Base-by-base conservation (phyloP, 2,329 filamentous ascomycete genomes). In the Penicillium sp. region DNA sequence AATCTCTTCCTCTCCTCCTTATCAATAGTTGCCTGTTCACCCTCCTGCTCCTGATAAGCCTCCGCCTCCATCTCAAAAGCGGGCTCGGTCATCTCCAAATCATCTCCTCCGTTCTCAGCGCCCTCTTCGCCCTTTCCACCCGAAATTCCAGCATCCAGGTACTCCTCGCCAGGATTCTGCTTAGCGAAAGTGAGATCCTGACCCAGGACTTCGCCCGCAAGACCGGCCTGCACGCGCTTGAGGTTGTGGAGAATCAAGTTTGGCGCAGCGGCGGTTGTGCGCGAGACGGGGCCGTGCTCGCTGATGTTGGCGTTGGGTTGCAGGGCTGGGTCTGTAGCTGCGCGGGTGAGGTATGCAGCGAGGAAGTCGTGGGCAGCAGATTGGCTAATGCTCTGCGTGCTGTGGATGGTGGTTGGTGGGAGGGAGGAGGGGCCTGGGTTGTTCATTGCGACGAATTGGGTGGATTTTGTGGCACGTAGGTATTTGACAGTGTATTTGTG, bases 1-100 rank as follows among this genome's bases (percentile, higher is more conserved):
- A 75, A 78, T 62, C 75, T 76, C 72, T 82, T 85, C 60, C 82
- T 76, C 54, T 81, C 80, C 61, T 81, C 81, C 69, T 81, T 82
- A 60, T 83, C 80, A 49, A 77, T 61, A 48, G 65, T 72, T 49
- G 73, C 77, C 52, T 77, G 71, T 37, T 79, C 72, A 21, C 74
- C 65, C 48, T 75, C 77, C 60, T 75, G 72, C 31, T 73, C 68
- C 29, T 69, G 72, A 55, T 73, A 73, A 42, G 72, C 69, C 44
- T 68, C 64, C 10, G 69, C 73, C 72, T 70, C 60, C 68, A 68
- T 44, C 68, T 70, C 68, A 76, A 77, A 54, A 59, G 66, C 68
- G 39, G 75, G 72, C 46, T 77, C 80, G 49, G 75, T 75, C 49
- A 77, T 77, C 60, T 76, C 71, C 50, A 78, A 26, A 54, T 66